Evolutionary conservation across 2,329 filamentous ascomycete genomes (phyloP), one percentile per base, ranked within the genome.

Genomic region (Microthyrium microscopicum): DNA sequence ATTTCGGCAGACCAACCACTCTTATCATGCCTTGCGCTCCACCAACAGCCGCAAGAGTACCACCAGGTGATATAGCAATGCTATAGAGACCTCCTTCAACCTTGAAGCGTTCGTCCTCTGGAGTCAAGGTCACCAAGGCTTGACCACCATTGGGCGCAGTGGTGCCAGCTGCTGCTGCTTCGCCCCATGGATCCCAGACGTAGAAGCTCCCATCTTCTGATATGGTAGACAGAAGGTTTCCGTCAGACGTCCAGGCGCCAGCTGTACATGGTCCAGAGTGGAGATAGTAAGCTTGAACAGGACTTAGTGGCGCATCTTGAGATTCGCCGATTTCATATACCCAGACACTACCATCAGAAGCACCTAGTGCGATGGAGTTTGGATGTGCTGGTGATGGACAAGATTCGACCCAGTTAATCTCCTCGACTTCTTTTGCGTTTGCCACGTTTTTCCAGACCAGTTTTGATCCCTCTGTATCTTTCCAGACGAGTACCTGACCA

Each of bases 61-160:
- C 79, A 12, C 71, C 73, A 0, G 85, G 84, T 5, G 87, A 77
- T 42, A 94, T 63, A 13, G 81, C 83, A 22, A 94, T 70, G 25
- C 78, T 83, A 66, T 84, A 95, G 2, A 98, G 64, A 1, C 89
- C 89, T 17, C 87, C 89, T 38, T 93, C 81, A 31, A 95, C 79
- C 20, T 72, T 74, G 59, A 98, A 98, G 29, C 89, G 75, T 60
- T 92, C 81, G 56, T 98, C 89, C 11, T 72, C 66, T 0, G 67
- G 68, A 2, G 80, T 93, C 29, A 94, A 64, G 1, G 73, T 74
- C 5, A 95, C 71, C 9, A 85, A 73, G 0, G 81, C 63, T 42
- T 73, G 71, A 11, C 65, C 61, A 17, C 67, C 62, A 4, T 64
- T 60, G 2, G 63, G 62, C 17, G 66, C 61, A 2, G 62, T 60